Evolutionary conservation across 2,329 filamentous ascomycete genomes (phyloP), one percentile per base, ranked within the genome.

Genomic region (Rhynchosporium graminicola): DNA sequence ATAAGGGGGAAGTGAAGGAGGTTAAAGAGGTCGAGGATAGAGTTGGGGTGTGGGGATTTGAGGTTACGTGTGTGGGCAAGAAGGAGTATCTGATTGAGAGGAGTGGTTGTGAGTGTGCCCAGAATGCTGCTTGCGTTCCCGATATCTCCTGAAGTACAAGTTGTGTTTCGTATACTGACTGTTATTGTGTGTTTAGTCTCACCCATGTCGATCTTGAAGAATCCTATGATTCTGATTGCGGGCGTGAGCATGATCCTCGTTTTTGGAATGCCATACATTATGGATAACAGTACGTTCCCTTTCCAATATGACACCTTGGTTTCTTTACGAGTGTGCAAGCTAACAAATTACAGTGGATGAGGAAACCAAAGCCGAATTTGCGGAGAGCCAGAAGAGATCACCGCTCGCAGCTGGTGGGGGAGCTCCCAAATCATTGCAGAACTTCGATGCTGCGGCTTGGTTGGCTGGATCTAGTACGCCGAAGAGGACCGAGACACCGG

Each of bases 201-300:
- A 20, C 82, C 93, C n/a, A 73, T 97, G 62, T 85, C 84, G 63
- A 87, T 97, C 61, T 81, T 97, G 71, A 95, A 95, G 80, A 97
- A 91, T 74, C 95, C 95, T 3, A 98, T 98, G 92, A 97, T 98
- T 67, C 83, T 99, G 64, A 89, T 99, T 80, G 92, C 89, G 4
- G 77, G 96, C 40, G 87, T 95, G 45, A 92, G 88, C 65, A 86
- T 97, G 80, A 87, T 80, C 4, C 80, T 97, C 68, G 92, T 97
- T 66, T 83, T 98, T 71, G 93, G 93, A 68, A 91, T 98, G 90
- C 95, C 95, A 13, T 95, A 97, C 77, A 77, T 99, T 61, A 87
- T 98, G 80, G 93, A 98, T 57, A 97, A 95, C 75, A 97, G 93
- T 97, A 85, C 66, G 91, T 84, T 6, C 43, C 29, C 33, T 10